Evolutionary conservation across 108 stramenopile genomes (phyloP), one percentile per base, ranked within the genome.

Genomic region (Cyclotella sp.): DNA sequence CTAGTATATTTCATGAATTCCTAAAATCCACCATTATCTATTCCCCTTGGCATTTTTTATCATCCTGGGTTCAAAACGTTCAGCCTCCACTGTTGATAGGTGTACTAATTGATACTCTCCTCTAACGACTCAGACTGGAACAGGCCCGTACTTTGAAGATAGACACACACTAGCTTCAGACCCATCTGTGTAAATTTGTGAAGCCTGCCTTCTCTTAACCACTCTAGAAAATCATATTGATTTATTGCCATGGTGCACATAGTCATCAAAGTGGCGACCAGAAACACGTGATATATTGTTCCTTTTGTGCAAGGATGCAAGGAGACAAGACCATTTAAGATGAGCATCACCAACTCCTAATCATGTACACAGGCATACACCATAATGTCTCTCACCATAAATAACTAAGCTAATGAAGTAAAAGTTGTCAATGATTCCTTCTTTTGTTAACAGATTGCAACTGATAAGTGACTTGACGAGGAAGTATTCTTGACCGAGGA

Each of bases 131-230:
- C 55, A 8, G 55, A 55, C 6, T 19, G 3, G 24, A 12, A 55
- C 12, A 55, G 8, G 24, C 22, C 19, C 11, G 24, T 12, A 30
- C 73, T 63, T 21, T 18, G 43, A 12, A 74, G 62, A 42, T 74
- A 74, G 6, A 26, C 0, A 28, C 62, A 52, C 40, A 74, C 73
- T 10, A 62, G 73, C 44, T 26, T 10, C 6, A 64, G 26, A 55
- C 61, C 49, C 2, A 64, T 28, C 34, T 46, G 49, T 21, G 26
- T 16, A 13, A 74, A 22, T 30, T 26, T 44, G 9, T 74, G 73
- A 63, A 74, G 29, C 30, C 63, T 64, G 30, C 49, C 27, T 12
- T 44, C 60, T 28, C 30, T 51, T 30, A 74, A 43, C 62, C 73
- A 64, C 42, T 13, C 43, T 8, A 74, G 49, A 22, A 46, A 24